Evolutionary conservation across 345 rosid species (phyloP), one percentile per base, ranked within the genome.

Genomic region (Toxicodendron radicans): DNA sequence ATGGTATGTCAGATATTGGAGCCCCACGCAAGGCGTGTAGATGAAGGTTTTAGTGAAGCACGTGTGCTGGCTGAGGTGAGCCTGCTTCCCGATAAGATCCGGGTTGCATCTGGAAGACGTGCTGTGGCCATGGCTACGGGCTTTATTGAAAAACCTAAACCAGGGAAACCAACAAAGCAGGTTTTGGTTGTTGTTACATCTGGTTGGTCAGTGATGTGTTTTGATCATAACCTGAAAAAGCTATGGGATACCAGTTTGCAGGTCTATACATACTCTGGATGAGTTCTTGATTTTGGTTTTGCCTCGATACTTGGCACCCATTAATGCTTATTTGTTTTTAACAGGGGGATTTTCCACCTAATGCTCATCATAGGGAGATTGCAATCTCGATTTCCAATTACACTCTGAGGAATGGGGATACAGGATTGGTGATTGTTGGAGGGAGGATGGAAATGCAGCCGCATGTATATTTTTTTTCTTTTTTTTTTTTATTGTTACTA

Each of bases 101-200:
- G 97, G 68, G 83, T 96, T 73, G 86, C 93, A 0, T 85, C 94
- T 1, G 99, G 97, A 67, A 88, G 98, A 78, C 91, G 91, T 24
- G 91, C 97, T 0, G 94, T 96, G 72, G 97, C 98, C 24, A 93
- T 96, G 99, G 97, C 98, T 3, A 86, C 97, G 0, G 99, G 98
- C 73, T 91, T 92, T 60, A 84, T 96, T 72, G 98, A 87, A 78
- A 77, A 62, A 5, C 91, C 84, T 83, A 86, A 81, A 76, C 85
- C 79, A 48, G 95, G 95, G 2, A 90, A 86, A 48, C 98, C 95
- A 5, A 89, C 84, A 69, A 96, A 96, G 85, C 98, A 89, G 84
- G 99, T 93, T 69, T 69, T 96, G 86, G 97, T 93, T 46, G 98
- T 93, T 82, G 97, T 96, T 80, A 93, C 99, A 13, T 87, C 99